Evolutionary conservation across 345 rosid genomes (phyloP).

Genomic region (Mercurialis annua): DNA sequence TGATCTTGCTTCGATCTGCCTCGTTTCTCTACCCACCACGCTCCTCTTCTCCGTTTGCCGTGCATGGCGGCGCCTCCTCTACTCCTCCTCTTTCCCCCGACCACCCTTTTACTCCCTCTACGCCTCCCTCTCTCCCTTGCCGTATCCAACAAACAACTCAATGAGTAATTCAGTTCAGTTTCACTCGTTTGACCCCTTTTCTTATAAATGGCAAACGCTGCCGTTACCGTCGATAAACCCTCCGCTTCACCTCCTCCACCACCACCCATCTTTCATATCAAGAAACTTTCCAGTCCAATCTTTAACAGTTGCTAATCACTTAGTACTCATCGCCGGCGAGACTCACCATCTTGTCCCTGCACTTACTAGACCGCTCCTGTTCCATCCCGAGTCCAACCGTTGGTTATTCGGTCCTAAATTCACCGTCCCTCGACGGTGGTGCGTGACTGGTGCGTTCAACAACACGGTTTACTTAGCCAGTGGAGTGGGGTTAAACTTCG

Average conservation of each 20-base stretch:
- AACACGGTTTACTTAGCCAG: slow-evolving; percentile 46
- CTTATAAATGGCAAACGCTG: slow-evolving; percentile 39
- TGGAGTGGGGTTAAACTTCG: slow-evolving; percentile 37
- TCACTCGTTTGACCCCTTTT: slow-evolving; percentile 42
- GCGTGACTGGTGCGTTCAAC: slow-evolving; percentile 36
- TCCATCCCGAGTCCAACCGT: slow-evolving; percentile 27
- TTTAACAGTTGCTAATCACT: slow-evolving; percentile 35
- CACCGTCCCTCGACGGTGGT: slow-evolving; percentile 44
- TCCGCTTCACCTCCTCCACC: slow-evolving; percentile 41
- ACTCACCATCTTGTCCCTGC: slow-evolving; percentile 38
- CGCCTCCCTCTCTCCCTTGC: slow-evolving; percentile 30
- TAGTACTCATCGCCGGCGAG: slow-evolving; percentile 43
- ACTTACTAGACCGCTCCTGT: slow-evolving; percentile 43
- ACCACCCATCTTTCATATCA: slow-evolving; percentile 47
- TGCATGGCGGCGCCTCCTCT: slow-evolving; percentile 52
- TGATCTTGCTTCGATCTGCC: slow-evolving; percentile 40
- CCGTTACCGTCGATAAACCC: slow-evolving; percentile 35
- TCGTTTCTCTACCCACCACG: slow-evolving; percentile 33
- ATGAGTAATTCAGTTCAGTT: slow-evolving; percentile 23
- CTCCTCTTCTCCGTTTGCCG: slow-evolving; percentile 47
- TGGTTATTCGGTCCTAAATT: slow-evolving; percentile 45
- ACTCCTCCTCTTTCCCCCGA: slow-evolving; percentile 40
- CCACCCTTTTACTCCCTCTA: slow-evolving; percentile 46
- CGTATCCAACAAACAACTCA: neutral
- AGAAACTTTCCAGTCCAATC: slow-evolving; percentile 45